Conservation (phyloP, 2,329 filamentous ascomycete genomes). For the Epichloe festucae region DNA sequence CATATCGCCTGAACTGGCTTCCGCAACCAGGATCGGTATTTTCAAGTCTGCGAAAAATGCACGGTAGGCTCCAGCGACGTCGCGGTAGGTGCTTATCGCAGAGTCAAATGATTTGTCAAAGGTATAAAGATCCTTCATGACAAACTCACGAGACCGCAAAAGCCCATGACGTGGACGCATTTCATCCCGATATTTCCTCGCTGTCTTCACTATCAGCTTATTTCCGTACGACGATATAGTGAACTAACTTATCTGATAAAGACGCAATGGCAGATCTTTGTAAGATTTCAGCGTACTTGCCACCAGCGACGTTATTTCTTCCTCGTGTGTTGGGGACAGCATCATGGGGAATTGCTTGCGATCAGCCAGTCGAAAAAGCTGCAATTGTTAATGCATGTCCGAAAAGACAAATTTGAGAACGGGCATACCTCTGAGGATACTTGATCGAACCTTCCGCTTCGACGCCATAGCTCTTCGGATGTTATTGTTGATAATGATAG, state of each 20-base stretch:
- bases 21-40: constrained; percentile 70
- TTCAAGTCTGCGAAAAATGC: constrained; percentile 72
- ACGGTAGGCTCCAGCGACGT: constrained; percentile 61
- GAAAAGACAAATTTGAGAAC: not conserved
- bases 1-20: constrained; percentile 92
- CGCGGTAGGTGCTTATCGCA: constrained; percentile 70
- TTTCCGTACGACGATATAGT: too few relatives aligned
- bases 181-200: constrained; percentile 91
- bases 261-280: constrained; percentile 68
- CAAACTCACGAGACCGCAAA: constrained; percentile 76
- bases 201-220: constrained; percentile 23
- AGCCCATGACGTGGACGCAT: constrained; percentile 77
- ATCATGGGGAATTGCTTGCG: constrained; percentile 63
- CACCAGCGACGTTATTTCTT: constrained; percentile 83
- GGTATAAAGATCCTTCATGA: constrained; percentile 98
- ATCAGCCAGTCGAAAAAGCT: constrained; percentile 73
- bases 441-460: constrained; percentile 66
- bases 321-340: constrained; percentile 87
- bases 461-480: constrained; percentile 70
- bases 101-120: constrained; percentile 59
- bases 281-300: constrained; percentile 64
- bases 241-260: constrained; percentile 74
- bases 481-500: constrained; percentile 75
- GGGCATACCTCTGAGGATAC: constrained; percentile 54
- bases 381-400: constrained; percentile 12